Conservation (phyloP, 225 moss, liverwort and hornwort species). For the Sphagnum tenellum region DNA sequence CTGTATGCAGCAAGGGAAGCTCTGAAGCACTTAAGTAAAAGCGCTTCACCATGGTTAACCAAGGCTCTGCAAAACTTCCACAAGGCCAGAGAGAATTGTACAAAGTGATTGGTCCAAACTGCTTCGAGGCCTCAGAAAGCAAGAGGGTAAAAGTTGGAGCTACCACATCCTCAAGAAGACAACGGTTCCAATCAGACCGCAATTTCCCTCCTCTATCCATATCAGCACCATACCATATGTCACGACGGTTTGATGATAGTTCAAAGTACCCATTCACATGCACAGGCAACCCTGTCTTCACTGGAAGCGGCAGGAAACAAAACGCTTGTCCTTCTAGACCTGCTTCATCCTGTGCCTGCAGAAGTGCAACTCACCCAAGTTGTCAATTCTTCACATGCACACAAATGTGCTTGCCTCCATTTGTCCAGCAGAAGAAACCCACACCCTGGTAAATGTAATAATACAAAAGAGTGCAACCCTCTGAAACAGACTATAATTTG, state of each 20-base stretch:
- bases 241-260: conserved; percentile 85
- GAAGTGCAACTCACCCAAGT: background rate
- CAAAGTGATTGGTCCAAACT: conserved; percentile 43
- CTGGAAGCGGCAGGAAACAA: conserved; percentile 81
- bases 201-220: conserved; percentile 86
- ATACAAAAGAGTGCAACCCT: background rate
- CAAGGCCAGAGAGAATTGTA: conserved; percentile 69
- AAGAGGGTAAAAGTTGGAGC: conserved; percentile 51
- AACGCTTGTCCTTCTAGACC: conserved; percentile 61
- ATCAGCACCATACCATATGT: conserved; percentile 89
- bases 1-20: conserved; percentile 52
- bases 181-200: conserved; percentile 78
- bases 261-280: conserved; percentile 93
- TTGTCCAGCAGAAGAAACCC: no score
- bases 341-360: conserved; percentile 43
- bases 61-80: conserved; percentile 65
- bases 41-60: conserved; percentile 72
- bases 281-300: conserved; percentile 72
- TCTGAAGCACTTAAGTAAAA: conserved; percentile 39
- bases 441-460: no score
- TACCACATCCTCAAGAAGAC: conserved; percentile 80
- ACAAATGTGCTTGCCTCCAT: no score
- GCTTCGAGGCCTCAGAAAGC: conserved; percentile 60
- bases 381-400: no score
- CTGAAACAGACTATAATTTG: background rate